Base-by-base conservation (phyloP, 129 eudicot species). In the Lactuca saligna region DNA sequence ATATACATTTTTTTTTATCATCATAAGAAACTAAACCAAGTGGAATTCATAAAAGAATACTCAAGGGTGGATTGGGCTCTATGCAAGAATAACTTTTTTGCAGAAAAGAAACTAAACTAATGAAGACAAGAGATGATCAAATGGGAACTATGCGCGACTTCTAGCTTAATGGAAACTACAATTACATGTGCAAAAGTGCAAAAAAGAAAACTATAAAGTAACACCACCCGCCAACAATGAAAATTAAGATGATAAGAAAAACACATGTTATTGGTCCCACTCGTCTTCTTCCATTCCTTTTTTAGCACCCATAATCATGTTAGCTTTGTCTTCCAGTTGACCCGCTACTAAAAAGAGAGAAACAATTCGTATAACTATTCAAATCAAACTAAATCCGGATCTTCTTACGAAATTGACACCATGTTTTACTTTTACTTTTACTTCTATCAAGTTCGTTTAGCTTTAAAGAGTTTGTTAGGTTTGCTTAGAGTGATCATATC, bases 391-490 rank as follows among this genome's bases (percentile, higher is more conserved):
- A 13, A 41, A 29, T 20, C 39, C 38, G 38, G 57, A 16, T 35
- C 63, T 53, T 16, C 33, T 73, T 46, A 14, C 16, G 53, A 54
- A 9, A 37, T 54, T 17, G 14, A 64, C 20, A 54, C 57, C 32
- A 57, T 58, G 50, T 51, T 46, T 46, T 46, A 10, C 3, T 42
- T 42, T 42, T 42, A 8, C 15, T 46, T 46, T 46, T 46, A 46
- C 51, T 71, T 38, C 49, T 14, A n/a, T 25, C 34, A 38, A 75
- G 74, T 38, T 69, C 55, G 29, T 5, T 5, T 62, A 63, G 37
- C 48, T 31, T 65, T 11, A n/a, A 33, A 64, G 7, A 12, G 0
- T 3, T 46, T 46, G 4, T 12, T 46, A 11, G n/a, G n/a, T 46
- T 46, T 37, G 49, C 32, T 35, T 61, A 15, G 32, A 61, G 66